Base-by-base conservation (phyloP, 2,329 filamentous ascomycete genomes). In the Colletotrichum brevisporum region DNA sequence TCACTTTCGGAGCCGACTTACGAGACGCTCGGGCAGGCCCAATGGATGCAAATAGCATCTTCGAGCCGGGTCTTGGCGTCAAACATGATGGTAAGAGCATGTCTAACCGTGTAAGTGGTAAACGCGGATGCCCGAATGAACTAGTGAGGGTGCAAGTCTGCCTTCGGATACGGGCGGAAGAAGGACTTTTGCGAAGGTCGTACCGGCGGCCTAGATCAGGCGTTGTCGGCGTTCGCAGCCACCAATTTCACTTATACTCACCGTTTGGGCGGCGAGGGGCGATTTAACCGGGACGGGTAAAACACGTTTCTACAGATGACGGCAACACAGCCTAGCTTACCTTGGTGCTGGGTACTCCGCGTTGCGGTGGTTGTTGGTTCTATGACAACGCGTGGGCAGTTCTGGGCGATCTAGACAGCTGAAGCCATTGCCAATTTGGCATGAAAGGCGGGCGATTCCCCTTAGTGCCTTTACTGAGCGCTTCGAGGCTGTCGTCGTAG, bases 181-280 rank as follows among this genome's bases (percentile, higher is more conserved):
- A 24, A 24, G 16, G 16, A 26, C n/a, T 54, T 47, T 53, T 24
- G 39, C 10, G 43, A 48, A 9, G 45, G 13, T n/a, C 18, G 45
- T n/a, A 9, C 45, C 45, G 43, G 50, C n/a, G 27, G 48, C 26
- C 48, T 31, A 48, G 57, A 8, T 43, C 48, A 24, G 18, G 47
- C 18, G n/a, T 18, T 18, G 21, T n/a, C 47, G 26, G 47, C 31
- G 8, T 31, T 21, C 24, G 31, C 43, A 50, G 66, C 55, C 55
- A 60, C 62, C 43, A 50, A 66, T 69, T 66, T 69, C 54, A 55
- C 15, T 6, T 39, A 50, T 8, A 12, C 26, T 47, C 52, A 54
- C 9, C 26, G 52, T 59, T 21, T 8, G 45, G 50, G 16, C 24
- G 57, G 27, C 31, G 26, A 51, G 24, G 58, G n/a, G 59, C 36